Conservation (phyloP, 2,329 filamentous ascomycete genomes). For the Diaporthe citriasiana region DNA sequence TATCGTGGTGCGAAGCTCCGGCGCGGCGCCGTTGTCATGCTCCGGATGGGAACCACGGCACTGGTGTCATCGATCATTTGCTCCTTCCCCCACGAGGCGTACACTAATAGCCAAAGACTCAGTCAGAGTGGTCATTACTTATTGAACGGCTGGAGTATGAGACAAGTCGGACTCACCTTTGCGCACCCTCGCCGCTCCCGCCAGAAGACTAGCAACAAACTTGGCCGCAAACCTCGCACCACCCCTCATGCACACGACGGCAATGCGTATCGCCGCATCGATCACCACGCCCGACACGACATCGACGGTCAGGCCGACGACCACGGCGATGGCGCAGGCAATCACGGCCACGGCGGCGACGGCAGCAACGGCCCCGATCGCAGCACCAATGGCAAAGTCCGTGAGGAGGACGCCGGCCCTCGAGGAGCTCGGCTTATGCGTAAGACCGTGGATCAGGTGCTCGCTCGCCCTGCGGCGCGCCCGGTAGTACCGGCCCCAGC, state of each 20-base stretch:
- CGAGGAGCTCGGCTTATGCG: slow-evolving; percentile 19
- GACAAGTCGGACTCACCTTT: neutral
- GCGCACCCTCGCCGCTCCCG: slow-evolving; percentile 1
- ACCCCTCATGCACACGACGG: slow-evolving; percentile 11
- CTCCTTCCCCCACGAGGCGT: neutral
- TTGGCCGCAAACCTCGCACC: slow-evolving; percentile 10
- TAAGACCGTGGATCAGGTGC: slow-evolving; percentile 29
- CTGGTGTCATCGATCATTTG: neutral
- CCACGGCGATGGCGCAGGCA: neutral
- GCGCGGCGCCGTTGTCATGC: neutral
- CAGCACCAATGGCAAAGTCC: slow-evolving; percentile 7
- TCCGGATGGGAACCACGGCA: neutral
- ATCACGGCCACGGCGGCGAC: slow-evolving; percentile 4
- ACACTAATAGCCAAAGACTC: neutral
- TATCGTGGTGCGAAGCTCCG: slow-evolving; percentile 7
- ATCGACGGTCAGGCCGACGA: neutral
- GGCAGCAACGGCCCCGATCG: neutral
- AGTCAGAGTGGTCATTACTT: neutral
- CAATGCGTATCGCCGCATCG: slow-evolving; percentile 10
- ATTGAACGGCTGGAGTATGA: accelerated
- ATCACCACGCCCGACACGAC: neutral
- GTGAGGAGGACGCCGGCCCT: slow-evolving; percentile 17
- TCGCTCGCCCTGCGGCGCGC: slow-evolving; percentile 19
- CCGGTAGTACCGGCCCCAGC: slow-evolving; percentile 14
- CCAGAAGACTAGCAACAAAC: neutral